Base-by-base conservation (phyloP, 768 basidiomycete species). In the Russula abietina region DNA sequence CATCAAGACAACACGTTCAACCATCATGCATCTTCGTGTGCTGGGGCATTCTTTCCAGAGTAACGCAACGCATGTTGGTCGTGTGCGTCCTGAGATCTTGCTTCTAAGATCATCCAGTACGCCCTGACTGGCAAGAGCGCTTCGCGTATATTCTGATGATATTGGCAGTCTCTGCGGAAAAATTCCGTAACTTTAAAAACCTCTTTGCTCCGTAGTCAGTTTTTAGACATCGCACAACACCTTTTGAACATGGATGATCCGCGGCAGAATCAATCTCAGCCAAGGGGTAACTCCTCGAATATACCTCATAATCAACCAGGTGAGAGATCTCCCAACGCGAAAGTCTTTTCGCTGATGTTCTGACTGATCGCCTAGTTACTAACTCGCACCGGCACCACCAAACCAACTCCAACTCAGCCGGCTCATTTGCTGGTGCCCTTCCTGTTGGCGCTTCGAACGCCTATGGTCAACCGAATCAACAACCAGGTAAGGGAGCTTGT, bases 51-150 rank as follows among this genome's bases (percentile, higher is more conserved):
- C n/a, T 14, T 53, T 19, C 43, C 24, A 45, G 45, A 36, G 32
- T 22, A 19, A n/a, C 26, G 11, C 24, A 60, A 61, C 60, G 60
- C 30, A 43, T 60, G 43, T 45, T 45, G 10, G 30, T 10, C 51
- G 16, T 22, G 38, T 16, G 14, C 38, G 10, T 11, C 14, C 16
- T 36, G 2, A n/a, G 17, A 26, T 17, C 9, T 39, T 14, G 22
- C 45, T 57, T 45, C 56, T 10, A 59, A 10, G 11, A 12, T 30
- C 53, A 60, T 60, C 53, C 58, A 33, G 24, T 51, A 55, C 45
- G 54, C 54, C 62, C 58, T 32, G 17, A 50, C 6, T 4, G 11
- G 36, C 10, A 17, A 28, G 10, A 33, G 26, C 30, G 26, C 30
- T 33, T 11, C 16, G 57, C 52, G 45, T 14, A 24, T 32, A 43